Evolutionary conservation across 2,329 filamentous ascomycete species (phyloP).

Genomic region (Penicillium brevicompactum): DNA sequence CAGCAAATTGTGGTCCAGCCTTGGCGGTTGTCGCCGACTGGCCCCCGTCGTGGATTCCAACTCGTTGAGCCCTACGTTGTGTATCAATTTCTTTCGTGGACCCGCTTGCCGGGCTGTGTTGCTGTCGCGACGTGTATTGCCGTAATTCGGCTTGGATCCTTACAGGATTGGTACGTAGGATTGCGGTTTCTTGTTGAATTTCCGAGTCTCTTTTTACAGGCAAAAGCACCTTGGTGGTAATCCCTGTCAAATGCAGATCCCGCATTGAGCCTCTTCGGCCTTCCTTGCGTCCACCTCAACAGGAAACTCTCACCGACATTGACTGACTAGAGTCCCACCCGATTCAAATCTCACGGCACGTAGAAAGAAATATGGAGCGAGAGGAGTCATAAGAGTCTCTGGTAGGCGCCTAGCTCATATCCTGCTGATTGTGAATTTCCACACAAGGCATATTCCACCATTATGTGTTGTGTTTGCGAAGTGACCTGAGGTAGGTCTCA

Average conservation of each 20-base stretch:
- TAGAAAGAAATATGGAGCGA: not conserved
- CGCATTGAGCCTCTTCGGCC: conserved; percentile 1
- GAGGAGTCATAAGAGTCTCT: not conserved
- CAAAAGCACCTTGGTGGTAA: not conserved
- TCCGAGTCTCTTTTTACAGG: not conserved
- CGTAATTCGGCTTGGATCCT: not conserved
- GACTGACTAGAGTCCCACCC: not conserved
- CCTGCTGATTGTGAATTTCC: no score
- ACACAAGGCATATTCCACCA: no score
- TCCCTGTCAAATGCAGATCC: not conserved
- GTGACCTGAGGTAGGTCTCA: no score
- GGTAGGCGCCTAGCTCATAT: no score
- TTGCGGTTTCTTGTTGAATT: not conserved
- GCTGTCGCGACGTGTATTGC: conserved; percentile 3
- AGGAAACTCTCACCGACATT: not conserved
- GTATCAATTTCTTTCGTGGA: conserved; percentile 6
- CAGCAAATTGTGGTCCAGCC: not conserved
- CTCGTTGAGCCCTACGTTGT: not conserved
- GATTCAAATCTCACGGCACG: not conserved
- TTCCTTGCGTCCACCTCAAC: not conserved
- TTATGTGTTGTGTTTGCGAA: no score
- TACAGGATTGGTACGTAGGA: not conserved
- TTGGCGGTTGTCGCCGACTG: conserved; percentile 1
- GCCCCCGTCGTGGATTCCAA: not conserved
- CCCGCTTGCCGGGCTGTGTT: not conserved